Evolutionary conservation across 2,329 filamentous ascomycete species (phyloP), one percentile per base, ranked within the genome.

Genomic region (Botryotinia convoluta): DNA sequence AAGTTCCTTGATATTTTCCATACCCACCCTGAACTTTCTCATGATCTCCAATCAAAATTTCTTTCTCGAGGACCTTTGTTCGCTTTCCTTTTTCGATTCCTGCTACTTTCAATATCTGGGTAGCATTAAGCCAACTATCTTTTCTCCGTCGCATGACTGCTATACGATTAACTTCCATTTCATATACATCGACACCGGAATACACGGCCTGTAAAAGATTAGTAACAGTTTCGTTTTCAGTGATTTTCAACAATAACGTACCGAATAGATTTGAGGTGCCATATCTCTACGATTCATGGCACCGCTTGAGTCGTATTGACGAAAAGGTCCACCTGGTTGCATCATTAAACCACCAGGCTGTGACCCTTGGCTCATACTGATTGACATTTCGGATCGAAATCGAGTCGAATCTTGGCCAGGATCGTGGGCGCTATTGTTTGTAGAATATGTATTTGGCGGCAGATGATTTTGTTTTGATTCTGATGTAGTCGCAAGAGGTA

Each of bases 11-110:
- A 80, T 99, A 99, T 85, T 98, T 98, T 77, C 96, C 96, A 80
- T 99, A 99, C 8, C 96, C 96, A 48, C 96, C 96, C 82, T 99
- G 96, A 4, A 99, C 95, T 83, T 99, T 99, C 82, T 99, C 96
- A 82, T 99, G 95, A 81, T 97, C 93, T 79, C 96, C 96, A 0
- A 93, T 96, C 76, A 97, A 90, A 74, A 99, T 97, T 83, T 99
- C 96, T 83, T 98, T 98, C 82, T 99, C 96, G 69, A 99, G 87
- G 12, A 98, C 97, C 83, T 98, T 98, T 74, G 96, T 98, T 78
- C 96, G 92, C 84, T 97, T 97, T 74, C 95, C 96, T 84, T 99
- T 99, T 81, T 98, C 95, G 74, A 99, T 94, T 69, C 95, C 95
- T 51, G 96, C 96, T 51, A 98, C 95, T 81, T 99, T 99, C 77